Evolutionary conservation across 768 basidiomycete genomes (phyloP).

Genomic region (Nidula microcarpa): DNA sequence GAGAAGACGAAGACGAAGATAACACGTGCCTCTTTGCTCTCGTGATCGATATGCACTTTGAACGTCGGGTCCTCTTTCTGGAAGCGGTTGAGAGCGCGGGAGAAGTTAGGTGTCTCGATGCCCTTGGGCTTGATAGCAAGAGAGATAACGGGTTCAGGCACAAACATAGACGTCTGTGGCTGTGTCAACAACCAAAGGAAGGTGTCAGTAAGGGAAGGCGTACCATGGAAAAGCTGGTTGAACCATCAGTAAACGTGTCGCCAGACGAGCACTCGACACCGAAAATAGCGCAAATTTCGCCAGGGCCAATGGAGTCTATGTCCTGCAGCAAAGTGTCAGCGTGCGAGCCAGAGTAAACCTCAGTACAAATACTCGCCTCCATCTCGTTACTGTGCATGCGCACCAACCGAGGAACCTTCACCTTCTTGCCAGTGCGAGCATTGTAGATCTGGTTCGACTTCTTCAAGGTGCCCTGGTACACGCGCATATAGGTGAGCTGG

Average conservation of each 20-base stretch:
- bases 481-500: constrained; percentile 96
- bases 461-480: constrained; percentile 93
- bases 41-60: constrained; percentile 91
- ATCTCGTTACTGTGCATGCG: constrained; percentile 99
- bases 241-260: constrained; percentile 95
- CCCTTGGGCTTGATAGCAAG: constrained; percentile 91
- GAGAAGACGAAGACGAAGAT: background rate
- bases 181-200: constrained; percentile 2
- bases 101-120: constrained; percentile 93
- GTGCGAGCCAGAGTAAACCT: background rate
- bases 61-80: constrained; percentile 99
- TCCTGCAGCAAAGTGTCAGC: constrained; percentile 49
- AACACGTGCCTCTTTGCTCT: constrained; percentile 80
- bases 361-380: constrained; percentile 60
- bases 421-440: constrained; percentile 91
- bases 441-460: constrained; percentile 86
- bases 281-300: constrained; percentile 99
- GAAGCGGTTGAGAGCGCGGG: constrained; percentile 94
- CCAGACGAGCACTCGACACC: constrained; percentile 98
- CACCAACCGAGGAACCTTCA: constrained; percentile 94
- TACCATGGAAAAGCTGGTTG: constrained; percentile 91
- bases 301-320: constrained; percentile 89
- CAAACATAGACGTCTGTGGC: constrained; percentile 91
- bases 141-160: constrained; percentile 98
- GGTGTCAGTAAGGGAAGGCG: constrained; percentile 12